A percentile compares a stretch with the other conserved stretches of the same genome.
These are phyloP conservation scores for Botryotinia calthae DNA, from an alignment of 2,329 filamentous ascomycete species.

Conservation along the genomic window DNA sequence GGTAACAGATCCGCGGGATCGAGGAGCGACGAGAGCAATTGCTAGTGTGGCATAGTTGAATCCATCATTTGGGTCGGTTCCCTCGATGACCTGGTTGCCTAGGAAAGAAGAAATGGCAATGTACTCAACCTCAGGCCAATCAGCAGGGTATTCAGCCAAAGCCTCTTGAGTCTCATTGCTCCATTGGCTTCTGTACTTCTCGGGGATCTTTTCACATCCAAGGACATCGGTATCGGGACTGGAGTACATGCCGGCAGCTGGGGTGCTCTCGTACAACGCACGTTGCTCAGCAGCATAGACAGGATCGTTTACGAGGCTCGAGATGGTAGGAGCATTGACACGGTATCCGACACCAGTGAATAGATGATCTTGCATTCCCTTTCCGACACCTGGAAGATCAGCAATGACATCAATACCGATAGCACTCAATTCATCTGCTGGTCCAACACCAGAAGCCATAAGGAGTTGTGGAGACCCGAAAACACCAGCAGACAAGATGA, in stretches of 20 bases:
- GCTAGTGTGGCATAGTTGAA: constrained; percentile 21
- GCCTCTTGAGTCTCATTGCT: constrained; percentile 7
- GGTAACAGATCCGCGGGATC: constrained; percentile 46
- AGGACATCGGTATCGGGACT: constrained; percentile 23
- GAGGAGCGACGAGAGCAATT: constrained; percentile 41
- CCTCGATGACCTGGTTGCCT: constrained; percentile 6
- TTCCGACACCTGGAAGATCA: constrained; percentile 49
- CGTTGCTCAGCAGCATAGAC: constrained; percentile 4
- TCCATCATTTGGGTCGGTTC: constrained; percentile 17
- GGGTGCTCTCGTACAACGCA: background rate
- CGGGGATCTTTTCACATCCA: constrained; percentile 28
- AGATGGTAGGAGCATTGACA: constrained; percentile 18
- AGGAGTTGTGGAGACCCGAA: constrained; percentile 52
- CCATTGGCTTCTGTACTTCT: constrained; percentile 1
- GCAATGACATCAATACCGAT: constrained; percentile 46
- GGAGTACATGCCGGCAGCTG: constrained; percentile 17
- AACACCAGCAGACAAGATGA: constrained; percentile 47
- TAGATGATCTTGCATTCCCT: constrained; percentile 46
- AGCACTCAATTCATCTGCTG: constrained; percentile 42
- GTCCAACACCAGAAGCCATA: constrained; percentile 47
- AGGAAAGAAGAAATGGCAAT: constrained; percentile 20
- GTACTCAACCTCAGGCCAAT: constrained; percentile 31
- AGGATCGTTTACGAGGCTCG: constrained; percentile 3
- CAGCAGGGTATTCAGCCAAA: constrained; percentile 21
- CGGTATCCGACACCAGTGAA: constrained; percentile 21